phyloP scores from a whole-genome alignment of 176 grass and related monocot species.

The Juncus inflexus region DNA sequence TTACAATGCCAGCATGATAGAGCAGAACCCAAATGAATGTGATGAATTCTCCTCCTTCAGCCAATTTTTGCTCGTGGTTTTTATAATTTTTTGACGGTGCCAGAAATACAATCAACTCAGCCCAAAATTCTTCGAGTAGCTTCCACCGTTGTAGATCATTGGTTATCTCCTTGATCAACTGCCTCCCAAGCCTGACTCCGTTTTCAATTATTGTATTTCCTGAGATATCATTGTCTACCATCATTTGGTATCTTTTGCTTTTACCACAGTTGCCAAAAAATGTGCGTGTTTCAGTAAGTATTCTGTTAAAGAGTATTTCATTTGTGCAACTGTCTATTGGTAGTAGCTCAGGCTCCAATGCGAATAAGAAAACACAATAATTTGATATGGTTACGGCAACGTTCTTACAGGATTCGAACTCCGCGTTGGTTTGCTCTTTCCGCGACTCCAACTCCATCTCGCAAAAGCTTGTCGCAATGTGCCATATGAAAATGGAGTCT shows the following conservation, averaged over 20 bases:
- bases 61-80: constrained; percentile 14
- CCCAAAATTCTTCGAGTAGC: constrained; percentile 20
- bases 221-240: background rate
- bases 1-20: constrained; percentile 18
- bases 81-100: constrained; percentile 11
- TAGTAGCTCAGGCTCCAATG: background rate
- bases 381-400: constrained; percentile 23
- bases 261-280: background rate
- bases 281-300: background rate
- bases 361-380: constrained; percentile 24
- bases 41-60: constrained; percentile 35
- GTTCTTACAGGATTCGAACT: background rate
- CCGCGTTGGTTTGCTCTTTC: background rate
- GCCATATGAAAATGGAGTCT: constrained; percentile 23
- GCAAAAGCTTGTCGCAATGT: constrained; percentile 30
- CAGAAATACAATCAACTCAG: constrained; percentile 16
- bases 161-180: background rate
- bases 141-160: constrained; percentile 8
- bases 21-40: constrained; percentile 36
- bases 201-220: background rate
- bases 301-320: background rate
- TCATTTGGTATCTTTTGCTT: background rate
- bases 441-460: background rate
- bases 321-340: background rate
- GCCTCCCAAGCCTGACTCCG: background rate